A percentile compares a stretch with the other conserved stretches of the same genome.
Evolutionary conservation across 78 protist species (phyloP).

Genomic region (Thecamonas trahens): DNA sequence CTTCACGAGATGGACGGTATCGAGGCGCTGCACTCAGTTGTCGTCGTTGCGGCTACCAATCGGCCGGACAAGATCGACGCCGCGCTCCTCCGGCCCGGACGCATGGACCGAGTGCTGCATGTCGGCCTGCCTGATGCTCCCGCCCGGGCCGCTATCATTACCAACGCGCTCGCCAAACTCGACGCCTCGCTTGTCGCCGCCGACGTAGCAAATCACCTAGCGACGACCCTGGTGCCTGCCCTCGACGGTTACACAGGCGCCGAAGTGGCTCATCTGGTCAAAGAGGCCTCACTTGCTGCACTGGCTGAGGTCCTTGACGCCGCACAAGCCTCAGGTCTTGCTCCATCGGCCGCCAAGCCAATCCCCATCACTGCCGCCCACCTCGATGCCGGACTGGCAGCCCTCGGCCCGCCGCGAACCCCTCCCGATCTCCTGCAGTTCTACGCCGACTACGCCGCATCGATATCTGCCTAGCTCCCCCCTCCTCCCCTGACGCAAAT

Average conservation of each 20-base stretch:
- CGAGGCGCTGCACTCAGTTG: constrained; percentile 52
- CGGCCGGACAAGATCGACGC: constrained; percentile 89
- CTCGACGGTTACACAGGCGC: constrained; percentile 87
- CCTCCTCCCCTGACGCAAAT: no score
- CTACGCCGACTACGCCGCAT: no score
- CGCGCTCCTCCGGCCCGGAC: constrained; percentile 89
- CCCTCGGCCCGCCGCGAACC: no score
- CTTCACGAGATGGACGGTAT: constrained; percentile 81
- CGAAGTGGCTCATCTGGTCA: constrained; percentile 81
- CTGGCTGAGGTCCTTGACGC: constrained; percentile 43
- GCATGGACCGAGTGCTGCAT: constrained; percentile 78
- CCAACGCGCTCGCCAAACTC: constrained; percentile 25
- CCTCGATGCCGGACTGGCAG: no score
- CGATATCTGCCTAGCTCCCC: no score
- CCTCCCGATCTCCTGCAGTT: no score
- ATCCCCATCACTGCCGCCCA: not conserved
- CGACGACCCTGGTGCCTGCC: not conserved
- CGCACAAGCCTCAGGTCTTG: not conserved
- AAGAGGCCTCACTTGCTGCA: constrained; percentile 78
- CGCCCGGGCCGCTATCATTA: constrained; percentile 58
- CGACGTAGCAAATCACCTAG: not conserved
- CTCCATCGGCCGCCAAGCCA: not conserved
- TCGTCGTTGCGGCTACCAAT: constrained; percentile 92
- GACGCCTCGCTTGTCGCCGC: constrained; percentile 33
- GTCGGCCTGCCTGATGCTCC: constrained; percentile 66